phyloP scores from a whole-genome alignment of 345 rosid species.

The Pugionium dolabratum region DNA sequence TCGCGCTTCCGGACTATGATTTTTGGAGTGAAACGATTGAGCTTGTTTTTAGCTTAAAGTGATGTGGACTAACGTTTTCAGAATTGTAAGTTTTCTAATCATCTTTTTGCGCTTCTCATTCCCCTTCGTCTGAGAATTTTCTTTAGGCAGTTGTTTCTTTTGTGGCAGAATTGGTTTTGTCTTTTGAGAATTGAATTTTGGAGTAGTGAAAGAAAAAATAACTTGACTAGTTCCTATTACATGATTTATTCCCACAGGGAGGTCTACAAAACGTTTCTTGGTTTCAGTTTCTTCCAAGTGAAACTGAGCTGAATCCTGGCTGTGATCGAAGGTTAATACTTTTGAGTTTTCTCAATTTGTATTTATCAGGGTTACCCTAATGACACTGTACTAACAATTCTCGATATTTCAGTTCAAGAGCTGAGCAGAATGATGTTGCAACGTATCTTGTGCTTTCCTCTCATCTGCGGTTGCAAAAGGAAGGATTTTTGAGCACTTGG shows the following conservation, averaged over 20 bases:
- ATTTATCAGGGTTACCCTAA: background rate
- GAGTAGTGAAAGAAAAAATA: background rate
- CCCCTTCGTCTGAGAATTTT: background rate
- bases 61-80: conserved; percentile 94
- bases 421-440: conserved; percentile 86
- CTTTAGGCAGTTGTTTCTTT: background rate
- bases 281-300: conserved; percentile 95
- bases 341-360: background rate
- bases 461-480: conserved; percentile 83
- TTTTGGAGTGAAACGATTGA: background rate
- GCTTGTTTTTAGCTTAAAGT: conserved; percentile 21
- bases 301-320: conserved; percentile 68
- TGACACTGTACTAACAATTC: conserved; percentile 10
- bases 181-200: background rate
- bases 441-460: conserved; percentile 82
- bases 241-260: conserved; percentile 52
- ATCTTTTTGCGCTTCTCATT: background rate
- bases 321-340: conserved; percentile 69
- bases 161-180: background rate
- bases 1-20: too few species aligned
- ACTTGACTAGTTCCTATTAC: conserved; percentile 11
- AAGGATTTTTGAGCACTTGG: conserved; percentile 89
- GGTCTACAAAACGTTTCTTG: conserved; percentile 86
- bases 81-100: conserved; percentile 57
- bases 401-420: conserved; percentile 55